Evolutionary conservation across 768 basidiomycete species (phyloP).

Genomic region (Boletus rubroflammeus): DNA sequence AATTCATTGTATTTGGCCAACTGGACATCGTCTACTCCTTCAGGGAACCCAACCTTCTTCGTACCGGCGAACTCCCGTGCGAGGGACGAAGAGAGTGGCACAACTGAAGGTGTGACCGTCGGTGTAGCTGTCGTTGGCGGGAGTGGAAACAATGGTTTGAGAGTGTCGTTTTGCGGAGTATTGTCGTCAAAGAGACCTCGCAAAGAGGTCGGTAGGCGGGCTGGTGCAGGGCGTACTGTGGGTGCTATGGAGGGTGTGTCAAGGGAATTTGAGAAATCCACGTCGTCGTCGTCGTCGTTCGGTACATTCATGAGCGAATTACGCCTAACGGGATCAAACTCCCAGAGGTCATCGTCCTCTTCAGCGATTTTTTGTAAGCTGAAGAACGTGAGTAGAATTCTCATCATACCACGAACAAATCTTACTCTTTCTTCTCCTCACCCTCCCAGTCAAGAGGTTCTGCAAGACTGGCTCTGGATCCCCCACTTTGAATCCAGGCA

Average conservation of each 20-base stretch:
- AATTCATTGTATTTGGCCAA: constrained; percentile 49
- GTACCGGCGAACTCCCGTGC: constrained; percentile 32
- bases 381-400: constrained; percentile 6
- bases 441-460: constrained; percentile 71
- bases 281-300: constrained; percentile 28
- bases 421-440: constrained; percentile 56
- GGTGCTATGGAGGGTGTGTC: constrained; percentile 27
- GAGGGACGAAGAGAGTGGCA: constrained; percentile 35
- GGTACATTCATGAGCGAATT: constrained; percentile 29
- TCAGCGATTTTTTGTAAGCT: constrained; percentile 21
- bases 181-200: constrained; percentile 75
- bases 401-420: not conserved
- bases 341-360: constrained; percentile 53
- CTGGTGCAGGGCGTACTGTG: constrained; percentile 51
- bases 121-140: constrained; percentile 26
- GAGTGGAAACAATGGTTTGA: constrained; percentile 38
- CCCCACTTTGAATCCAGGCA: constrained; percentile 62
- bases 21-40: constrained; percentile 38
- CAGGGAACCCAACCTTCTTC: constrained; percentile 31
- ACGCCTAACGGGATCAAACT: constrained; percentile 70
- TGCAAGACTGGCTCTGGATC: constrained; percentile 73
- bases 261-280: constrained; percentile 11
- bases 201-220: constrained; percentile 69
- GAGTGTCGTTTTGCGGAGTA: constrained; percentile 36
- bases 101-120: constrained; percentile 23